phyloP scores from a whole-genome alignment of 176 grass and related monocot genomes.

The Triticum urartu region DNA sequence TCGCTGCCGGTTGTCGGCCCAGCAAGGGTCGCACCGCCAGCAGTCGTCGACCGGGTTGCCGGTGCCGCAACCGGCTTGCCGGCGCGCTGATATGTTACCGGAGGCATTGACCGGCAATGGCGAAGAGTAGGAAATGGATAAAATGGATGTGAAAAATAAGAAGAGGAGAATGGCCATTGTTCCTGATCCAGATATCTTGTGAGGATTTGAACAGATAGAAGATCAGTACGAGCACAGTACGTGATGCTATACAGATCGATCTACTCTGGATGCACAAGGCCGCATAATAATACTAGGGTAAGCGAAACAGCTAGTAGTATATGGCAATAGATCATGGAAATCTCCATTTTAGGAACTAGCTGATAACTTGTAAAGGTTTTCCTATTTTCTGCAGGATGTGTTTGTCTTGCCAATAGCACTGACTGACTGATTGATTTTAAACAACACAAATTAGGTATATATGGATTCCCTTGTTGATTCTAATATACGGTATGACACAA shows the following conservation, averaged over 20 bases:
- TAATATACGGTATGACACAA: too few relatives aligned
- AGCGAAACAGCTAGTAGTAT: not conserved
- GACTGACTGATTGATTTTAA: not conserved
- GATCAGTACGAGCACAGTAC: not conserved
- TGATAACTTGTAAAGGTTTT: not conserved
- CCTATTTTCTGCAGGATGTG: not conserved
- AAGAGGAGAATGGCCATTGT: not conserved
- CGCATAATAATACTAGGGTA: not conserved
- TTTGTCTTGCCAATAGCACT: not conserved
- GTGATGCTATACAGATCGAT: not conserved
- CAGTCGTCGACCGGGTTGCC: conserved; percentile 58
- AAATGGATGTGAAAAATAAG: not conserved
- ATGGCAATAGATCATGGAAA: not conserved
- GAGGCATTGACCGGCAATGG: not conserved
- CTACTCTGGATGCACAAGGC: not conserved
- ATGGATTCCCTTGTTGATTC: too few relatives aligned
- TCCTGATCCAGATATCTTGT: not conserved
- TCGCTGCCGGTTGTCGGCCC: conserved; percentile 39
- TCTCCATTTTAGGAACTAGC: not conserved
- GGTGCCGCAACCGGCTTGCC: not conserved
- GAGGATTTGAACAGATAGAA: not conserved
- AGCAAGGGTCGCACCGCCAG: conserved; percentile 50
- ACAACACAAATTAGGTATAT: too few relatives aligned
- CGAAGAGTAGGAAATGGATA: not conserved
- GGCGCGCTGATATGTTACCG: not conserved